Evolutionary conservation across 345 rosid genomes (phyloP).

Genomic region (Salix arbutifolia): DNA sequence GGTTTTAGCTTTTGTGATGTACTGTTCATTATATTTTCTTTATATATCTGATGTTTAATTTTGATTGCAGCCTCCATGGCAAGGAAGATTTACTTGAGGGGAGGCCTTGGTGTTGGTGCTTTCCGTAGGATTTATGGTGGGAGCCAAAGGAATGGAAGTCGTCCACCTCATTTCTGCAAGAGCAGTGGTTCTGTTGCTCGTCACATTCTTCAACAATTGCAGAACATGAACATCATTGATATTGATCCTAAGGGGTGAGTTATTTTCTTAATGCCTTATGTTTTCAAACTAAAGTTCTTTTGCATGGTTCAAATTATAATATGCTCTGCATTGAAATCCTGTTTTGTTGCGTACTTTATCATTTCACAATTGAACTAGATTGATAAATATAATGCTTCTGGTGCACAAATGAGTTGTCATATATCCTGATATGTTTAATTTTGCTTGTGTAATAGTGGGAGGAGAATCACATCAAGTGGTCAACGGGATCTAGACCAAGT

Average conservation of each 20-base stretch:
- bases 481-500: constrained; percentile 37
- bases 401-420: neutral
- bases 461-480: constrained; percentile 32
- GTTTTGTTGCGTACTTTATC: neutral
- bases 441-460: constrained; percentile 17
- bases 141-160: constrained; percentile 81
- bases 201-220: constrained; percentile 77
- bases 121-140: constrained; percentile 84
- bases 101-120: constrained; percentile 92
- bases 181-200: constrained; percentile 87
- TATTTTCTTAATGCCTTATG: neutral
- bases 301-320: neutral
- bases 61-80: constrained; percentile 74
- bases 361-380: neutral
- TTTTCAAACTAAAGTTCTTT: neutral
- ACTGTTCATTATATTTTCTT: no score
- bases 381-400: neutral
- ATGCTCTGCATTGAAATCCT: neutral
- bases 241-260: constrained; percentile 64
- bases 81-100: constrained; percentile 82
- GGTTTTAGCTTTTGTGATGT: neutral
- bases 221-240: constrained; percentile 61
- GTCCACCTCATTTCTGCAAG: constrained; percentile 88
- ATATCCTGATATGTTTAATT: neutral
- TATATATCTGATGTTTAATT: neutral